A percentile compares a stretch with the other conserved stretches of the same genome.
Conservation (phyloP, 176 grass and related monocot species). For the Carex myosuroides region DNA sequence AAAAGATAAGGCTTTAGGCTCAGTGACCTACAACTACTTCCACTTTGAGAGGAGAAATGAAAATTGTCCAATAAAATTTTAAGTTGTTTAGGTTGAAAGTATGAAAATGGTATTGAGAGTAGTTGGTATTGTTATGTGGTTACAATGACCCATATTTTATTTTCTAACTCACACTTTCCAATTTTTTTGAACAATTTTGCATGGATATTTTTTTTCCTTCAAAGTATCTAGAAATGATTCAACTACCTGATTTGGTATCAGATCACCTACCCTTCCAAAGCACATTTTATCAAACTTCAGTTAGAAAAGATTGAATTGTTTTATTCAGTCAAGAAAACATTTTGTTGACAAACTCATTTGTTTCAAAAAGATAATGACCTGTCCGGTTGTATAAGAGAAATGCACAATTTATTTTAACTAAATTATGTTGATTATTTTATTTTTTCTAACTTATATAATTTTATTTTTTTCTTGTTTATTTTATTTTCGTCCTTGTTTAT, state of each 20-base stretch:
- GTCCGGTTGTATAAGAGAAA: neutral
- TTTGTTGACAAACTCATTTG: neutral
- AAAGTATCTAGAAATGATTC: neutral
- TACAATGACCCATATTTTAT: neutral
- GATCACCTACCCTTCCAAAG: neutral
- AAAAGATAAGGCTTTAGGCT: neutral
- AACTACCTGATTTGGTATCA: neutral
- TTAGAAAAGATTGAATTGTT: neutral
- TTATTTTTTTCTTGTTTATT: neutral
- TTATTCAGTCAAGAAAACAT: too few relatives aligned
- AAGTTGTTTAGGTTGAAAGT: neutral
- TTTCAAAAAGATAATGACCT: neutral
- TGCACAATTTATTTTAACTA: neutral
- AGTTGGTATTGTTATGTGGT: neutral
- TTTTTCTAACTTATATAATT: neutral
- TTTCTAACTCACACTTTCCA: neutral
- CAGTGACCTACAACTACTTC: neutral
- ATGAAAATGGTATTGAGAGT: neutral
- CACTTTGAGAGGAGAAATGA: conserved; percentile 7
- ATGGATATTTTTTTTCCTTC: too few relatives aligned
- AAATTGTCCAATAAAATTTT: neutral
- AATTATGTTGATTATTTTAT: neutral
- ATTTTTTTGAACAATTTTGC: neutral
- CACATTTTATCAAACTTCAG: neutral
- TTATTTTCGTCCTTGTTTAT: neutral